Evolutionary conservation across 1,139 yeast genomes (phyloP).

Genomic region (Candida glucosophila): DNA sequence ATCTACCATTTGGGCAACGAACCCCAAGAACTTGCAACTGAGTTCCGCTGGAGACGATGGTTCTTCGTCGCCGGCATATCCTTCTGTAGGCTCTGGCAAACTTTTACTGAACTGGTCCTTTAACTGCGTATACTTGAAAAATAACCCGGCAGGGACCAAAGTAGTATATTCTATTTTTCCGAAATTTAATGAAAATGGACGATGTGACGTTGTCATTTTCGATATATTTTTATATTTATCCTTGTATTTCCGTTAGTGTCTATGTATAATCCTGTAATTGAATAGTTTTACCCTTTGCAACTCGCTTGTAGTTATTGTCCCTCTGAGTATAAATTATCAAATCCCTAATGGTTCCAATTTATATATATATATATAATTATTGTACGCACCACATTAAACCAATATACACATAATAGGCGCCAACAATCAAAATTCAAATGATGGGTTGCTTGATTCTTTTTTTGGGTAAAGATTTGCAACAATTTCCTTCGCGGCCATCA

Average conservation of each 20-base stretch:
- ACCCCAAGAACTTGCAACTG: conserved; percentile 77
- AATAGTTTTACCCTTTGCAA: conserved; percentile 1
- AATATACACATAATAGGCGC: no score
- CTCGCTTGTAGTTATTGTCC: neutral
- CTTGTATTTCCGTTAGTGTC: no score
- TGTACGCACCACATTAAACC: no score
- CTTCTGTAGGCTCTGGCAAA: conserved; percentile 77
- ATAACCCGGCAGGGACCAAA: conserved; percentile 74
- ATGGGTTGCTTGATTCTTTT: no score
- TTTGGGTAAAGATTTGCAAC: no score
- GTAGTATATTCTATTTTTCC: conserved; percentile 85
- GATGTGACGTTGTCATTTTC: conserved; percentile 22
- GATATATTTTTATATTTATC: conserved; percentile 1
- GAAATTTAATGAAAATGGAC: conserved; percentile 74
- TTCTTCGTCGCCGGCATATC: conserved; percentile 78
- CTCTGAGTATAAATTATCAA: neutral
- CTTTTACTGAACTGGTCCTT: conserved; percentile 76
- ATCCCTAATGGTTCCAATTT: no score
- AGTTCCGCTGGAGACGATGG: conserved; percentile 86
- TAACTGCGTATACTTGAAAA: conserved; percentile 77
- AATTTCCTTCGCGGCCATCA: no score
- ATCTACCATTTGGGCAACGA: conserved; percentile 51
- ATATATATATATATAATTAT: no score
- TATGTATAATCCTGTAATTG: no score
- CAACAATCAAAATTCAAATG: no score